Evolutionary conservation across 2,329 filamentous ascomycete genomes (phyloP), one percentile per base, ranked within the genome.

Genomic region (Zasmidium angulare): DNA sequence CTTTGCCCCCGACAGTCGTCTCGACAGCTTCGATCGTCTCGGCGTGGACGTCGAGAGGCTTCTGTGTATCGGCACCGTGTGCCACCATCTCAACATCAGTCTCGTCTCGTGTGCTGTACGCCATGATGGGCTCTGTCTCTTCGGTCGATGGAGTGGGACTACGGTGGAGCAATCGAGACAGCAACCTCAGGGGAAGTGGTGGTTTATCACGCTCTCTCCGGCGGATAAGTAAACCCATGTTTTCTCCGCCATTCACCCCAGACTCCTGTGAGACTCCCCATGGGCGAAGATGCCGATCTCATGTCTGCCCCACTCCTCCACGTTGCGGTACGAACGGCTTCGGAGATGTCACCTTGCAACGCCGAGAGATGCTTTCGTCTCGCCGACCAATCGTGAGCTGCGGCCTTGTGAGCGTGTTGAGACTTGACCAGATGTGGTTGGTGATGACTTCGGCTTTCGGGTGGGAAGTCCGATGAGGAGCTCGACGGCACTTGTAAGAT

Each of bases 1-100:
- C 80, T 52, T 59, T 63, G 40, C 74, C 72, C 29, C 69, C 26
- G 20, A 50, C 14, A 24, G 26, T 22, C 12, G 21, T 49, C 17
- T 53, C 50, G 53, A 66, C 43, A 19, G 52, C 55, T 53, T 66
- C 66, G 46, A 67, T 63, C 12, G 56, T 68, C 59, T 67, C 63
- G 19, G 62, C 55, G 51, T 63, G 51, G 40, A 63, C 36, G 20
- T 70, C 55, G 20, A 46, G 31, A 20, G 64, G n/a, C 48, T 69
- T 69, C n/a, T 55, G 46, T 4, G 56, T 58, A 43, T 43, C 6
- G 3, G 36, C 36, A 21, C 47, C 56, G 63, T 55, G 68, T 63
- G 56, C 61, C 58, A 10, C 59, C 22, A 64, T 50, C 50, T 70
- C 51, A 64, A 72, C 61, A 48, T 61, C 46, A 46, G 55, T 53